Percentiles rank a stretch among this genome's conserved stretches.
phyloP scores from a whole-genome alignment of 805 yeast species.

The Sugiyamaella marilandica region DNA sequence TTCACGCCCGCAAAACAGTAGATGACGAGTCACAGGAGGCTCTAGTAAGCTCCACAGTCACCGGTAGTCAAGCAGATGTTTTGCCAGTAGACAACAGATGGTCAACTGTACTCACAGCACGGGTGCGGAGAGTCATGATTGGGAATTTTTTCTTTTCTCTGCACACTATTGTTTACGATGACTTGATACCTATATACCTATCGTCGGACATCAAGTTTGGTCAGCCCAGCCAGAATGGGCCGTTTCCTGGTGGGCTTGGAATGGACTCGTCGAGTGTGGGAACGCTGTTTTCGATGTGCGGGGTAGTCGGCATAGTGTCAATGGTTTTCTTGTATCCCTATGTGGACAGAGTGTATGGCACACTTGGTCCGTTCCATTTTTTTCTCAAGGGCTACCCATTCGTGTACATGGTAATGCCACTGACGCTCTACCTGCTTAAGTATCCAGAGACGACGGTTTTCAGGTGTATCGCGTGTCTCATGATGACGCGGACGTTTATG shows the following conservation, averaged over 20 bases:
- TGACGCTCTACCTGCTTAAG: conserved; percentile 38
- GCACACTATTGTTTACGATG: conserved; percentile 46
- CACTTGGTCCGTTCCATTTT: conserved; percentile 42
- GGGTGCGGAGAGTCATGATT: conserved; percentile 15
- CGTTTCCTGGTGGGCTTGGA: conserved; percentile 58
- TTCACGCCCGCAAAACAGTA: background rate
- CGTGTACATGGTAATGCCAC: conserved; percentile 45
- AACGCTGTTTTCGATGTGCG: conserved; percentile 46
- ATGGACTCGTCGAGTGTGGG: conserved; percentile 46
- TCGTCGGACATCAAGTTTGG: conserved; percentile 32
- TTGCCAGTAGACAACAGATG: conserved; percentile 25
- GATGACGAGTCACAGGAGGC: conserved; percentile 3
- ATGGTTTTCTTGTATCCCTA: conserved; percentile 49
- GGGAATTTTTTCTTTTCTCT: conserved; percentile 34
- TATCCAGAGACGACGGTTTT: conserved; percentile 28
- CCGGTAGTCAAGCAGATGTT: background rate
- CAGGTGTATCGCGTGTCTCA: conserved; percentile 20
- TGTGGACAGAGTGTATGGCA: conserved; percentile 44
- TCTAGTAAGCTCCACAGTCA: background rate
- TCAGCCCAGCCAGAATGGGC: conserved; percentile 23
- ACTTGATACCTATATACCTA: conserved; percentile 52
- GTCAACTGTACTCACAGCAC: conserved; percentile 19
- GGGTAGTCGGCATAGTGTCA: conserved; percentile 48
- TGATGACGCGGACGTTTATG: conserved; percentile 38
- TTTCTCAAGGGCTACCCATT: conserved; percentile 42